These are phyloP conservation scores for Lycium ferocissimum DNA, from an alignment of 257 asterid genomes.

Conservation along the genomic window DNA sequence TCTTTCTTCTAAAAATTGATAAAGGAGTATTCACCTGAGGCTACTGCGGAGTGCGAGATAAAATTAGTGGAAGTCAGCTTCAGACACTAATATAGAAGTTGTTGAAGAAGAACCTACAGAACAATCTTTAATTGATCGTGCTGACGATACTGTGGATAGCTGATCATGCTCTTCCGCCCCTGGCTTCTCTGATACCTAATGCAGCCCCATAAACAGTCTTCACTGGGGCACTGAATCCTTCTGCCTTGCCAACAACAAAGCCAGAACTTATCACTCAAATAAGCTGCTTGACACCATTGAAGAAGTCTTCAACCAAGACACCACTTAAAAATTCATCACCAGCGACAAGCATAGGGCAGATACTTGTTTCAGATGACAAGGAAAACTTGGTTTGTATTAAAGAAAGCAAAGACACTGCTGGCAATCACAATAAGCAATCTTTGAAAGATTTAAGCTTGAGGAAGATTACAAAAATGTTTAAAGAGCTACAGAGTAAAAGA, in stretches of 20 bases:
- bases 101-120: background rate
- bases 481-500: slow-evolving; percentile 30
- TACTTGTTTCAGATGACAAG: slow-evolving; percentile 51
- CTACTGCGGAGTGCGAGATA: background rate
- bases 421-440: slow-evolving; percentile 14
- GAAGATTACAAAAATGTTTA: slow-evolving; percentile 23
- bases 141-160: background rate
- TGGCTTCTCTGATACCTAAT: slow-evolving; percentile 9
- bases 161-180: background rate
- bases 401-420: slow-evolving; percentile 36
- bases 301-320: background rate
- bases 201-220: slow-evolving; percentile 18
- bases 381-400: slow-evolving; percentile 38
- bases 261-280: background rate
- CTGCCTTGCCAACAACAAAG: background rate
- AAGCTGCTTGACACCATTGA: slow-evolving; percentile 10
- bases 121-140: background rate
- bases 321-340: background rate
- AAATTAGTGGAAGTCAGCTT: background rate
- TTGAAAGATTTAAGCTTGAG: slow-evolving; percentile 42
- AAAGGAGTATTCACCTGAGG: slow-evolving; percentile 63
- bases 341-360: background rate
- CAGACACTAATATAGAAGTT: slow-evolving; percentile 13
- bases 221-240: background rate
- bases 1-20: slow-evolving; percentile 90